Percentiles rank a stretch among this genome's conserved stretches.
phyloP scores from a whole-genome alignment of 768 basidiomycete genomes.

The Porphyrellus cyaneotinctus region DNA sequence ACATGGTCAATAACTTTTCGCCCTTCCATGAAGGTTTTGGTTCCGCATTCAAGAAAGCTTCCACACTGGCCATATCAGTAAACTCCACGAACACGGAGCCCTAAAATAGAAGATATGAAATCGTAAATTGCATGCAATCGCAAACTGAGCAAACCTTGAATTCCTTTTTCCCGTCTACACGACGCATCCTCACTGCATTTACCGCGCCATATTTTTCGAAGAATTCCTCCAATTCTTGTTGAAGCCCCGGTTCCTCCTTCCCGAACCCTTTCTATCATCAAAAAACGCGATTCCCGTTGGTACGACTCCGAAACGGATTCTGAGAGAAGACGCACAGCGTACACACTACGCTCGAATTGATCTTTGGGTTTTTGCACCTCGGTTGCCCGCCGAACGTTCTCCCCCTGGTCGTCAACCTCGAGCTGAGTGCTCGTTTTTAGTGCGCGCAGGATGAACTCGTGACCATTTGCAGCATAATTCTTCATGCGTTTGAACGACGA shows the following conservation, averaged over 20 bases:
- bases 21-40: constrained; percentile 81
- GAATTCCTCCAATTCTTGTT: constrained; percentile 72
- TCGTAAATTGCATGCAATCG: background rate
- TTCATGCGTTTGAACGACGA: constrained; percentile 95
- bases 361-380: constrained; percentile 74
- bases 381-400: constrained; percentile 70
- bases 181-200: constrained; percentile 84
- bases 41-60: constrained; percentile 74
- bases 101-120: constrained; percentile 36
- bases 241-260: constrained; percentile 57
- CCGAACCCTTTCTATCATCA: constrained; percentile 80
- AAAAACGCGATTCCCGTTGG: background rate
- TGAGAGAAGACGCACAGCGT: constrained; percentile 63
- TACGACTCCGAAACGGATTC: background rate
- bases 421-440: constrained; percentile 53
- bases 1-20: constrained; percentile 75
- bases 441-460: constrained; percentile 68
- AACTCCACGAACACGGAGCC: constrained; percentile 94
- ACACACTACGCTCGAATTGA: constrained; percentile 79
- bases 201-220: constrained; percentile 74
- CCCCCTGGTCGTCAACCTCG: constrained; percentile 69
- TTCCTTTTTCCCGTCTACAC: constrained; percentile 69
- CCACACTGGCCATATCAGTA: constrained; percentile 59
- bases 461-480: constrained; percentile 56
- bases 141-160: constrained; percentile 66